Evolutionary conservation across 1,284 basidiomycete species (phyloP).

Genomic region (Leccinum proximum): DNA sequence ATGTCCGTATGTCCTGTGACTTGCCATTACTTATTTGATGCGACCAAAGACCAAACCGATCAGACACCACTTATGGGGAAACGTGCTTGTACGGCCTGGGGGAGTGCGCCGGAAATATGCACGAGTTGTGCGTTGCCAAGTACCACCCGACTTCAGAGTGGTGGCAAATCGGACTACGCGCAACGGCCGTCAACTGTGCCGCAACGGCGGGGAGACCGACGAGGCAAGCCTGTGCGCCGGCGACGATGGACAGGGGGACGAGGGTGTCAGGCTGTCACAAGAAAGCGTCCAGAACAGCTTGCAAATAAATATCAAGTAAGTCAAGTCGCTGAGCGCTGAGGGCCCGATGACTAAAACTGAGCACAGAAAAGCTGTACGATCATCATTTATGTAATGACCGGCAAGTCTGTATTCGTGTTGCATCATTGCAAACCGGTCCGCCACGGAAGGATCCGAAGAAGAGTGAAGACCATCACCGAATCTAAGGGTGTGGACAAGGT

Average conservation of each 20-base stretch:
- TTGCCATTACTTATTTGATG: constrained; percentile 9
- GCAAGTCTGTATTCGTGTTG: constrained; percentile 68
- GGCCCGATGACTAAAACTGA: constrained; percentile 9
- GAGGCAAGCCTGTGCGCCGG: constrained; percentile 57
- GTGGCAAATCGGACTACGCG: constrained; percentile 74
- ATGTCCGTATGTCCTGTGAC: constrained; percentile 9
- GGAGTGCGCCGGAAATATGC: constrained; percentile 87
- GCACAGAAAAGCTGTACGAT: constrained; percentile 79
- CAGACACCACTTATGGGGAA: constrained; percentile 68
- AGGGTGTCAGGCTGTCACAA: constrained; percentile 60
- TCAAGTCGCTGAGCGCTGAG: constrained; percentile 10
- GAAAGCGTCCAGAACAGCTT: constrained; percentile 53
- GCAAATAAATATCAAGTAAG: constrained; percentile 55
- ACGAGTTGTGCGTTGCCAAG: constrained; percentile 76
- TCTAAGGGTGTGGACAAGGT: constrained; percentile 22
- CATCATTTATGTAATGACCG: constrained; percentile 55
- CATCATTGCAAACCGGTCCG: constrained; percentile 46
- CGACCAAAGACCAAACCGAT: constrained; percentile 53
- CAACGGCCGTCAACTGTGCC: constrained; percentile 67
- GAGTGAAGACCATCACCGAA: constrained; percentile 60
- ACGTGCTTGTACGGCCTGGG: constrained; percentile 74
- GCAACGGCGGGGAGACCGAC: constrained; percentile 50
- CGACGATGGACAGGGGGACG: constrained; percentile 52
- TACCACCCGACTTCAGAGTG: constrained; percentile 51
- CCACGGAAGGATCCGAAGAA: constrained; percentile 49